Evolutionary conservation across 768 basidiomycete species (phyloP).

Genomic region (Russula griseocarnosa): DNA sequence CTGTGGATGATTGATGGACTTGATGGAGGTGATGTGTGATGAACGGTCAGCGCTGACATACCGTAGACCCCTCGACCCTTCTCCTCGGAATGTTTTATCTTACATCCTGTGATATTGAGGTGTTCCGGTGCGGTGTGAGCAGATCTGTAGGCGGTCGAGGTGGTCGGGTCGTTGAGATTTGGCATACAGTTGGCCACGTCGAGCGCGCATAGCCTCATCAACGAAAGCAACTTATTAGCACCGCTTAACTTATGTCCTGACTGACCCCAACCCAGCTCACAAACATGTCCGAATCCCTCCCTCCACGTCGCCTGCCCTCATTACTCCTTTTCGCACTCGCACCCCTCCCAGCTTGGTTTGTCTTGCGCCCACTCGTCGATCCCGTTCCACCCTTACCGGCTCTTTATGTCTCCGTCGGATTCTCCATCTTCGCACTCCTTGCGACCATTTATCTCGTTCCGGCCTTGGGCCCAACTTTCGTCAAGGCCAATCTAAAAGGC

Average conservation of each 20-base stretch:
- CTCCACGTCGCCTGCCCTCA: constrained; percentile 23
- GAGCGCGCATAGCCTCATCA: constrained; percentile 9
- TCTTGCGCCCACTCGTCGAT: constrained; percentile 65
- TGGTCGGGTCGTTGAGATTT: constrained; percentile 21
- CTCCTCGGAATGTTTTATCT: constrained; percentile 41
- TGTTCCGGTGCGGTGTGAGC: constrained; percentile 7
- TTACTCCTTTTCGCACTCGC: constrained; percentile 54
- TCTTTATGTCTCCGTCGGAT: constrained; percentile 74
- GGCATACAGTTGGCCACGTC: constrained; percentile 19
- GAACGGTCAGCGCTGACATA: constrained; percentile 32
- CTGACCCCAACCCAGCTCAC: neutral
- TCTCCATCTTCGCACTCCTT: constrained; percentile 79
- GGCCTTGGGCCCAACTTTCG: constrained; percentile 73
- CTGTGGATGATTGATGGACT: constrained; percentile 32
- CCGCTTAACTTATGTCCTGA: neutral
- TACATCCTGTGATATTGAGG: constrained; percentile 39
- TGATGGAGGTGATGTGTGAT: neutral
- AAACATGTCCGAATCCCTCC: constrained; percentile 24
- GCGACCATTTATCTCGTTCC: constrained; percentile 76
- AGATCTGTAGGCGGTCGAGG: constrained; percentile 9
- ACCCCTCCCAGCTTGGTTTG: constrained; percentile 70
- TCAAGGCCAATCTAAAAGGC: constrained; percentile 79
- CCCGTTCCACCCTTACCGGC: constrained; percentile 67
- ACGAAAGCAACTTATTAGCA: neutral
- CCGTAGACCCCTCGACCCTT: constrained; percentile 68